Evolutionary conservation across 202 grass and related monocot genomes (phyloP).

Genomic region (Dendrocalamus latiflorus): DNA sequence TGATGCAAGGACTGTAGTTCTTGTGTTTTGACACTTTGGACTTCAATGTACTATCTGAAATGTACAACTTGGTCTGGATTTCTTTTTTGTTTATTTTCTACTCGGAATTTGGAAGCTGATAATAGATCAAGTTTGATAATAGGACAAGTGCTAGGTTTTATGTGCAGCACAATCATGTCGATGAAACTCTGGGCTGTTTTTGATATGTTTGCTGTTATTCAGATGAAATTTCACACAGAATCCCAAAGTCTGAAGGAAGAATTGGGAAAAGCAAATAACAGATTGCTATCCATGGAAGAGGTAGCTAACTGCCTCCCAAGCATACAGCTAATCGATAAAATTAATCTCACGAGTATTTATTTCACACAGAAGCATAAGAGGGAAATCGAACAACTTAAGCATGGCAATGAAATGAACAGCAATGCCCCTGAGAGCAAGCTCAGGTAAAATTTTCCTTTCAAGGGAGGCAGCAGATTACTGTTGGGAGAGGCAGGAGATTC

Average conservation of each 20-base stretch:
- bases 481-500: background rate
- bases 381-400: constrained; percentile 56
- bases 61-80: background rate
- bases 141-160: background rate
- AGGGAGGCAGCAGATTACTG: background rate
- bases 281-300: constrained; percentile 62
- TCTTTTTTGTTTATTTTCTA: background rate
- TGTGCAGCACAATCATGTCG: background rate
- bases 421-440: constrained; percentile 61
- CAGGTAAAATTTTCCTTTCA: constrained; percentile 26
- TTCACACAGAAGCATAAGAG: constrained; percentile 53
- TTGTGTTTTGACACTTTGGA: background rate
- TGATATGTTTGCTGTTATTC: constrained; percentile 15
- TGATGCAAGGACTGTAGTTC: background rate
- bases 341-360: constrained; percentile 19
- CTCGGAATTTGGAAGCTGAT: background rate
- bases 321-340: background rate
- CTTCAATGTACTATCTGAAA: background rate
- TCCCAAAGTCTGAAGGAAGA: constrained; percentile 59
- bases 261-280: constrained; percentile 62
- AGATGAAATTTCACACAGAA: constrained; percentile 65
- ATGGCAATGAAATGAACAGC: constrained; percentile 46
- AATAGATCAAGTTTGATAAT: background rate
- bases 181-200: background rate
- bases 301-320: constrained; percentile 32